Conservation (phyloP, 2,329 filamentous ascomycete genomes). For the Fusarium denticulatum region DNA sequence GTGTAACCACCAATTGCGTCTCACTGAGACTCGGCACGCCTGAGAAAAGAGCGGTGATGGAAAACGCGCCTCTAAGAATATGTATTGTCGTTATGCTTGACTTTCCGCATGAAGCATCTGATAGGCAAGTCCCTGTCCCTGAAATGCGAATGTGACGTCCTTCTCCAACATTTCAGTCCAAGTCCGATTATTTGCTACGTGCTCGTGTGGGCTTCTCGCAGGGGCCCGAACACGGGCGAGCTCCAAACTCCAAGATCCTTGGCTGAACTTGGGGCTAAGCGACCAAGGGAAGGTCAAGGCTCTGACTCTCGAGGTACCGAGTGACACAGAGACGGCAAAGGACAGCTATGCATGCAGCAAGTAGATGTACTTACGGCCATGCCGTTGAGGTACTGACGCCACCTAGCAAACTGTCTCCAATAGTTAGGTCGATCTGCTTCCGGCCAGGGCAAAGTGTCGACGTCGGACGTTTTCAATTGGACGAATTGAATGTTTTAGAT, state of each 20-base stretch:
- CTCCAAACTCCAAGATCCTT: conserved; percentile 31
- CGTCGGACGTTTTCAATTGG: conserved; percentile 37
- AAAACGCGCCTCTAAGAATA: background rate
- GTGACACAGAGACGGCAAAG: conserved; percentile 29
- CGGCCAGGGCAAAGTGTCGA: conserved; percentile 38
- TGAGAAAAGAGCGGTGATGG: conserved; percentile 34
- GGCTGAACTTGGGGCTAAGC: conserved; percentile 34
- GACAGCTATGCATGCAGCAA: conserved; percentile 9
- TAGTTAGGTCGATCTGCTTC: conserved; percentile 40
- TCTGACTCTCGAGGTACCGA: conserved; percentile 21
- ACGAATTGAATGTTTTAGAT: conserved; percentile 16
- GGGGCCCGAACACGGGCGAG: conserved; percentile 35
- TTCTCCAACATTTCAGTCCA: conserved; percentile 32
- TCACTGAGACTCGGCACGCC: background rate
- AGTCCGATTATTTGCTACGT: conserved; percentile 37
- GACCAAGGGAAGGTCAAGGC: conserved; percentile 30
- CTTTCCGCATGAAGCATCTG: conserved; percentile 28
- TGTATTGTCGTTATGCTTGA: conserved; percentile 6
- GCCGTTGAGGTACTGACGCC: conserved; percentile 34
- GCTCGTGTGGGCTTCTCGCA: conserved; percentile 39
- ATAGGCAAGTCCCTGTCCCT: conserved; percentile 25
- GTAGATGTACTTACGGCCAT: conserved; percentile 35
- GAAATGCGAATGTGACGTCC: conserved; percentile 30
- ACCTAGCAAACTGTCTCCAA: conserved; percentile 31
- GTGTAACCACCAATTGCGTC: conserved; percentile 16